Percentiles rank a stretch among this genome's conserved stretches.
Conservation (phyloP, 2,329 filamentous ascomycete genomes). For the Beauveria australis region DNA sequence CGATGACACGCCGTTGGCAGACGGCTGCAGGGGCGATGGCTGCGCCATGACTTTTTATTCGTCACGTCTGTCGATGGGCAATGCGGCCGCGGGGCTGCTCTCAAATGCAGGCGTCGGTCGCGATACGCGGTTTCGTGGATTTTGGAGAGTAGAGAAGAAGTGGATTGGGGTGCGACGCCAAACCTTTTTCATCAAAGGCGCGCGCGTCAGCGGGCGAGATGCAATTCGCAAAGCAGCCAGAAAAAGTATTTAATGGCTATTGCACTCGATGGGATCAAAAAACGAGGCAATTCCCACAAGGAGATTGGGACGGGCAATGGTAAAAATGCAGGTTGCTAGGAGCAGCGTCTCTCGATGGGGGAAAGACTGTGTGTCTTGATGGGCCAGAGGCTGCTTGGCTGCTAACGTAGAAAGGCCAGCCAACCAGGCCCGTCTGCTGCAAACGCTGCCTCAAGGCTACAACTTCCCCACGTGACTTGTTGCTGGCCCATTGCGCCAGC, state of each 20-base stretch:
- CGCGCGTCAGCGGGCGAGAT: constrained; percentile 11
- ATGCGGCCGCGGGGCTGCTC: not conserved
- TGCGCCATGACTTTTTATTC: constrained; percentile 31
- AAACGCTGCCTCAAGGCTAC: constrained; percentile 17
- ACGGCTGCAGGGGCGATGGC: constrained; percentile 22
- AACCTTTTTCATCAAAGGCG: constrained; percentile 29
- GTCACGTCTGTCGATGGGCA: constrained; percentile 15
- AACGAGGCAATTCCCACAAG: constrained; percentile 17
- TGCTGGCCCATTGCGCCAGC: not conserved
- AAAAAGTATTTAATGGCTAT: not conserved
- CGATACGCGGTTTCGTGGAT: constrained; percentile 29
- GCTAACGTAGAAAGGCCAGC: constrained; percentile 18
- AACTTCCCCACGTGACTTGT: constrained; percentile 25
- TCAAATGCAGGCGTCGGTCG: constrained; percentile 17
- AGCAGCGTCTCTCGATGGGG: constrained; percentile 17
- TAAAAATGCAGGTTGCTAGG: constrained; percentile 5
- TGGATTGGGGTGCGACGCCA: constrained; percentile 31
- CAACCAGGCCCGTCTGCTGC: constrained; percentile 12
- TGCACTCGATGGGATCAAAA: constrained; percentile 19
- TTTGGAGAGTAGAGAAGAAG: constrained; percentile 16
- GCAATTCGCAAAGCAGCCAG: constrained; percentile 6
- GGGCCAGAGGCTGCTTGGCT: constrained; percentile 16
- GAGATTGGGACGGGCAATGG: constrained; percentile 9
- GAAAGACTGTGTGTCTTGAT: constrained; percentile 31
- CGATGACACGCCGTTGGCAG: constrained; percentile 31